A percentile compares a stretch with the other conserved stretches of the same genome.
These are phyloP conservation scores for Ustilago hordei DNA, from an alignment of 1,284 basidiomycete genomes.

Conservation along the genomic window DNA sequence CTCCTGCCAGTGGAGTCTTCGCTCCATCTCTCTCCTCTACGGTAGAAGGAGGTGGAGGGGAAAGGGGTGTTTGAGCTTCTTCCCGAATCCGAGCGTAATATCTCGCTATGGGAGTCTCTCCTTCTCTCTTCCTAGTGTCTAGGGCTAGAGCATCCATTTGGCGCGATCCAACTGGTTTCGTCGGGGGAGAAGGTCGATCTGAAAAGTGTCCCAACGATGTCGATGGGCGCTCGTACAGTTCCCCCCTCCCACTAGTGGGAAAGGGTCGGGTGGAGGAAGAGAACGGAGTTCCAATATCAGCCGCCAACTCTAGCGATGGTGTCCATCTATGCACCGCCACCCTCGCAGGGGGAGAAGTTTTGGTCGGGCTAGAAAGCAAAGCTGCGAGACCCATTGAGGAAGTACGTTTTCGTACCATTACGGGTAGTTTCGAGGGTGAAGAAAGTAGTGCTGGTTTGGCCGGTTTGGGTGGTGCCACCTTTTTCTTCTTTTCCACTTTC, in stretches of 20 bases:
- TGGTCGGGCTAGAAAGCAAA: constrained; percentile 14
- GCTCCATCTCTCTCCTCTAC: constrained; percentile 8
- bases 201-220: constrained; percentile 45
- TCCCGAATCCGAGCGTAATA: constrained; percentile 28
- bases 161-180: constrained; percentile 3
- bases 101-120: constrained; percentile 33
- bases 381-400: constrained; percentile 19
- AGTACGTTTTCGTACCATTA: constrained; percentile 33
- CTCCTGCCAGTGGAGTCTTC: constrained; percentile 6
- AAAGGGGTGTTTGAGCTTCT: constrained; percentile 7
- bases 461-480: constrained; percentile 20
- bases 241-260: not conserved
- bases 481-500: not conserved
- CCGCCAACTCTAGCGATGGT: constrained; percentile 19
- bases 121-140: constrained; percentile 4
- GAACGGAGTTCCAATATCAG: not conserved
- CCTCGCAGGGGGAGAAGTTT: not conserved
- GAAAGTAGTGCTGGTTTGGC: constrained; percentile 27
- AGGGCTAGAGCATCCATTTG: constrained; percentile 23
- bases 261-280: too few relatives aligned
- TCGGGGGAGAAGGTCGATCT: not conserved
- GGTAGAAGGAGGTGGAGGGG: not conserved
- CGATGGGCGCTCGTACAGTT: constrained; percentile 33
- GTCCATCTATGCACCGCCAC: constrained; percentile 1
- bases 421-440: constrained; percentile 30